A percentile compares a stretch with the other conserved stretches of the same genome.
These are phyloP conservation scores for Skeletonema marinoi DNA, from an alignment of 108 stramenopile genomes.

Conservation along the genomic window DNA sequence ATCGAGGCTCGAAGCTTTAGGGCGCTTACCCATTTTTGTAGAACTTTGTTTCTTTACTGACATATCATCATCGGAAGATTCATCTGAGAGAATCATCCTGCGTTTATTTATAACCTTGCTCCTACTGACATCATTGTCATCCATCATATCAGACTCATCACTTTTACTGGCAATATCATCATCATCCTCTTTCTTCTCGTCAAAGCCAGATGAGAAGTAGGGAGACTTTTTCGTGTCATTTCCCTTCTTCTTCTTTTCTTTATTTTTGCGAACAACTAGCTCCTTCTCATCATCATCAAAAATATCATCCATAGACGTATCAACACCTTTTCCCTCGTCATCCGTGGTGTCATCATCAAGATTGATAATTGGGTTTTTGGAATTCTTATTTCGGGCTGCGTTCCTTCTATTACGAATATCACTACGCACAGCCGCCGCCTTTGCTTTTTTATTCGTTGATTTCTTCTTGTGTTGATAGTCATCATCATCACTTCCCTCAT, in stretches of 20 bases:
- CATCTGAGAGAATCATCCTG: conserved; percentile 14
- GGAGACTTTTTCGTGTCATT: conserved; percentile 17
- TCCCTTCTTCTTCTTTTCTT: conserved; percentile 2
- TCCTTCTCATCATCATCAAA: conserved; percentile 19
- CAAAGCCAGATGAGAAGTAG: neutral
- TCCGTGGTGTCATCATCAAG: conserved; percentile 28
- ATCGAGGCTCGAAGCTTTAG: neutral
- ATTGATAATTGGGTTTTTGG: neutral
- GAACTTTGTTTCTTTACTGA: neutral
- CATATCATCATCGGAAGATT: neutral
- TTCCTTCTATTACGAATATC: neutral
- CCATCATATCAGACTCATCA: conserved; percentile 5
- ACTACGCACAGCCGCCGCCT: neutral
- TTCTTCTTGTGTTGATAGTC: conserved; percentile 2
- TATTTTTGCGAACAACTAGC: neutral
- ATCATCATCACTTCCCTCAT: conserved; percentile 33
- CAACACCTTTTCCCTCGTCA: neutral
- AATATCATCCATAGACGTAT: conserved; percentile 21
- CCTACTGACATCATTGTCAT: conserved; percentile 12
- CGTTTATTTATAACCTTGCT: neutral
- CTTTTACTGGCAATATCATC: neutral
- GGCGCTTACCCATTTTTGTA: neutral
- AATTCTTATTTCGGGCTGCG: conserved; percentile 1
- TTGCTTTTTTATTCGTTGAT: conserved; percentile 16
- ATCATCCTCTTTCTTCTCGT: neutral